Conservation (phyloP, 75 land plant genomes). For the Cunninghamia lanceolata region DNA sequence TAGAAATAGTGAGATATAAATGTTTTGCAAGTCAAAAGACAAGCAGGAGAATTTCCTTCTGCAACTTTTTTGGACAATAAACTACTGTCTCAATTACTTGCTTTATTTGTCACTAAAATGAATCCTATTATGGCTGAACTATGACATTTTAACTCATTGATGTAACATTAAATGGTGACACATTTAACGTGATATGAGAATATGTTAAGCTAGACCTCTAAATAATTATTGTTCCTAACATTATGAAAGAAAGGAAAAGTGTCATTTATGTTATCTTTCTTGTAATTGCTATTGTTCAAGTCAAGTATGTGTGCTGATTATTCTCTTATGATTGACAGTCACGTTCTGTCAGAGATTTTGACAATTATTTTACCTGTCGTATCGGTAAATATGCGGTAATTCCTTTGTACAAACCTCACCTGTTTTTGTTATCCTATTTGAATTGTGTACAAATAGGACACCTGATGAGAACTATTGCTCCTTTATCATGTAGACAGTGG, state of each 20-base stretch:
- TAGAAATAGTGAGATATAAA: neutral
- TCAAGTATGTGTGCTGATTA: constrained; percentile 6
- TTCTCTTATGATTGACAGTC: constrained; percentile 40
- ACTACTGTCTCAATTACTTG: neutral
- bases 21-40: neutral
- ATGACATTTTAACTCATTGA: neutral
- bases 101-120: neutral
- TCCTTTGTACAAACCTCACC: neutral
- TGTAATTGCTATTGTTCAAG: neutral
- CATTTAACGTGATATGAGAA: neutral
- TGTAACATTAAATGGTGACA: neutral
- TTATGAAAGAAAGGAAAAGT: neutral
- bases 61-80: neutral
- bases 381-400: constrained; percentile 87
- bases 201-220: neutral
- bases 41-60: neutral
- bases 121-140: neutral
- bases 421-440: neutral
- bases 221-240: neutral
- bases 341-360: constrained; percentile 86
- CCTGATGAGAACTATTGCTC: neutral
- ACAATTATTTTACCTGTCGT: constrained; percentile 69
- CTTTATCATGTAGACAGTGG: constrained; percentile 74
- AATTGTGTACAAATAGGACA: neutral
- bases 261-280: neutral